A percentile compares a stretch with the other conserved stretches of the same genome.
Evolutionary conservation across 148 eudicot genomes (phyloP).

Genomic region (Agrostemma githago): DNA sequence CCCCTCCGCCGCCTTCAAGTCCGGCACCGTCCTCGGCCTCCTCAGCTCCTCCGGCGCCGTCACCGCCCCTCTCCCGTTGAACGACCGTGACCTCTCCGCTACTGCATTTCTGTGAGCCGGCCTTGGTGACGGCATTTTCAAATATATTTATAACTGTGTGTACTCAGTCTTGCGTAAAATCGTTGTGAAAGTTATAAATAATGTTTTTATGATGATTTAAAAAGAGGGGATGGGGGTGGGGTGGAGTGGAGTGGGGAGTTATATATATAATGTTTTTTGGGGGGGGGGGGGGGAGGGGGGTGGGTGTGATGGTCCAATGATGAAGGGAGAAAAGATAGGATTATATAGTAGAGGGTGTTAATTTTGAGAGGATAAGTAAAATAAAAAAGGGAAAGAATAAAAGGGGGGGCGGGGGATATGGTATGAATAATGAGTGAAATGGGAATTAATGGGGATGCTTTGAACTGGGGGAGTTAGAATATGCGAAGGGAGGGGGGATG

Average conservation of each 20-base stretch:
- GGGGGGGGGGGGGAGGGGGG: not conserved
- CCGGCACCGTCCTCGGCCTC: constrained; percentile 70
- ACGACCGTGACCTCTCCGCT: constrained; percentile 46
- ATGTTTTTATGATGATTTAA: not conserved
- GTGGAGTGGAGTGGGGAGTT: constrained; percentile 24
- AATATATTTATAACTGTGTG: not conserved
- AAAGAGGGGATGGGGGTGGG: not conserved
- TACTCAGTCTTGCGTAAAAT: not conserved
- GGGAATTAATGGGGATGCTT: constrained; percentile 13
- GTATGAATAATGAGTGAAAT: not conserved
- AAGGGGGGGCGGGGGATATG: too few species aligned
- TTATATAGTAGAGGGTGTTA: not conserved
- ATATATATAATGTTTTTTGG: constrained; percentile 8
- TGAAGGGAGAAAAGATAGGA: not conserved
- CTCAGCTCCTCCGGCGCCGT: constrained; percentile 18
- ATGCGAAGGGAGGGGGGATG: not conserved
- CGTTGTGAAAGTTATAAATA: not conserved
- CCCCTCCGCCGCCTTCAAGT: constrained; percentile 24
- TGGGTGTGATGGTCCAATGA: constrained; percentile 8
- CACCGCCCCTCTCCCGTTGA: constrained; percentile 33
- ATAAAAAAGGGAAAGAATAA: not conserved
- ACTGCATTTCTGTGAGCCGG: constrained; percentile 27
- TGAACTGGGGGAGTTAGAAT: constrained; percentile 20
- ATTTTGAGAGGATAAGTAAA: not conserved
- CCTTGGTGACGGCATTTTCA: constrained; percentile 45